Evolutionary conservation across 176 grass and related monocot species (phyloP).

Genomic region (Alloteropsis semialata): DNA sequence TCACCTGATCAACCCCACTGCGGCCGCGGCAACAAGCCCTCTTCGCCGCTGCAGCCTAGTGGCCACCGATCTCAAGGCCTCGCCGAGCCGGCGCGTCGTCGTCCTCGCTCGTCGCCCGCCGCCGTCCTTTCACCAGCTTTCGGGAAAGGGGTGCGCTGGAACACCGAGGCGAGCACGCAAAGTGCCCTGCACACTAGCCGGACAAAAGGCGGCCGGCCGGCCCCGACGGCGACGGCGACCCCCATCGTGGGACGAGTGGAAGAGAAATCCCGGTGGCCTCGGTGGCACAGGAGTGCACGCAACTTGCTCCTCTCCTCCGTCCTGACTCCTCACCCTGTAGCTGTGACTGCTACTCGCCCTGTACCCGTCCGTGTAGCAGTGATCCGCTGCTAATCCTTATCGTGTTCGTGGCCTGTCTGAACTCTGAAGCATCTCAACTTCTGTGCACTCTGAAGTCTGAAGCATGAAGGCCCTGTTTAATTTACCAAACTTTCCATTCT

Average conservation of each 20-base stretch:
- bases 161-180: background rate
- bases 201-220: background rate
- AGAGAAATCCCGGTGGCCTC: background rate
- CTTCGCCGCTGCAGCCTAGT: background rate
- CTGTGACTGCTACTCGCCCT: background rate
- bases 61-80: background rate
- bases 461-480: no score
- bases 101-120: background rate
- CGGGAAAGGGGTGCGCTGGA: background rate
- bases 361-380: background rate
- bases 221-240: background rate
- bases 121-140: background rate
- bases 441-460: background rate
- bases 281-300: conserved; percentile 15
- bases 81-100: background rate
- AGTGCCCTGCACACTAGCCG: conserved; percentile 13
- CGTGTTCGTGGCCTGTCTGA: background rate
- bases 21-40: background rate
- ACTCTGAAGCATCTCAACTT: background rate
- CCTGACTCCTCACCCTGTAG: background rate
- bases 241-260: background rate
- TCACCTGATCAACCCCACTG: background rate
- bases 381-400: background rate
- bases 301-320: background rate
- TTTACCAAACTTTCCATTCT: no score